Evolutionary conservation across 140 eudicot genomes (phyloP), one percentile per base, ranked within the genome.

Genomic region (Oenanthe javanica): DNA sequence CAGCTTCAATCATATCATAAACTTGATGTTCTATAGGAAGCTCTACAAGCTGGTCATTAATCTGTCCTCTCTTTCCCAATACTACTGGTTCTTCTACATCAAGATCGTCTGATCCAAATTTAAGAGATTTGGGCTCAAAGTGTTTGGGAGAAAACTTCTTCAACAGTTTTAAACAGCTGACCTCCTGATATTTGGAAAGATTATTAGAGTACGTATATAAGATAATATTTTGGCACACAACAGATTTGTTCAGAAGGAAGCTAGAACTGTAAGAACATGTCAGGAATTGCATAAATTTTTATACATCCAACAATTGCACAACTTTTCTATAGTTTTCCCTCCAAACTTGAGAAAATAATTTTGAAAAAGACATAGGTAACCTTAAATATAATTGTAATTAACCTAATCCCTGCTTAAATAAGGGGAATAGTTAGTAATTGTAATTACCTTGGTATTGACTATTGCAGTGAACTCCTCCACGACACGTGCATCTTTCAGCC

Each of bases 11-110:
- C 89, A 94, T 87, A 81, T 94, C 99, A 88, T 86, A 92, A 40
- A 94, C 84, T 84, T 94, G 99, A 64, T 91, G 96, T 89, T 89
- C 87, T 82, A 94, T 87, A 25, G 99, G 97, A 87, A 94, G 97
- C 86, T 94, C 99, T 75, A 92, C 71, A 83, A 94, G 87, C 86
- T 90, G 99, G 5, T 92, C 97, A 6, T 91, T 89, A 40, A 86
- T 84, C 72, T 90, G 95, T 72, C 93, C 90, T 84, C 93, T 84
- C 81, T 84, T 92, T 47, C 83, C 90, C 78, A 51, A 66, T 83
- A 82, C 84, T 38, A 73, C 50, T 9, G 80, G 82, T 38, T 86
- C 92, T 71, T 91, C 97, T 31, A 84, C 23, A 52, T 84, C 92
- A 49, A 76, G 77, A 79, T 89, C 93, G 77, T 89, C 89, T 69